Evolutionary conservation across 495 filamentous ascomycete species (phyloP).

Genomic region (Aspergillus ostianus): DNA sequence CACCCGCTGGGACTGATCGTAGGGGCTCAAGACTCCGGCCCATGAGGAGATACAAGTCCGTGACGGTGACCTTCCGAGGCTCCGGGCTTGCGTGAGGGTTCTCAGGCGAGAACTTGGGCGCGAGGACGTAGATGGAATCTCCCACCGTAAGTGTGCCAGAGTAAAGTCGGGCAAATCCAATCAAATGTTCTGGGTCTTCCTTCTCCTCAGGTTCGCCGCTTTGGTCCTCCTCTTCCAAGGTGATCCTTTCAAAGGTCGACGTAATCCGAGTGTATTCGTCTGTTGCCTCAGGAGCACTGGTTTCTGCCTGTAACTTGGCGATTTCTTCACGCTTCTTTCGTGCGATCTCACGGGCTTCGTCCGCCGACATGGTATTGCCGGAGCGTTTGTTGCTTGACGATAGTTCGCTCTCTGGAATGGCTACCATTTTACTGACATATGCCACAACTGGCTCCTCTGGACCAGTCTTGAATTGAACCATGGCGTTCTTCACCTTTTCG

Average conservation of each 20-base stretch:
- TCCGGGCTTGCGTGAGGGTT: constrained; percentile 72
- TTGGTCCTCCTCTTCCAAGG: constrained; percentile 45
- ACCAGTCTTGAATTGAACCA: constrained; percentile 71
- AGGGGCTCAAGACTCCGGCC: constrained; percentile 83
- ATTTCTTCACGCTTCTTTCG: constrained; percentile 88
- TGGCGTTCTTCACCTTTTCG: constrained; percentile 66
- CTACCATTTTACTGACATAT: constrained; percentile 98
- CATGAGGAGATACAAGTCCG: constrained; percentile 93
- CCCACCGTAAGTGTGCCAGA: constrained; percentile 88
- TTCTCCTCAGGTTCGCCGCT: constrained; percentile 45
- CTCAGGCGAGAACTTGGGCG: constrained; percentile 86
- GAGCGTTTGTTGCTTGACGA: constrained; percentile 68
- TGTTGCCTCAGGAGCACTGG: constrained; percentile 38
- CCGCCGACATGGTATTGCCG: constrained; percentile 68
- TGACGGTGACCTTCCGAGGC: constrained; percentile 80
- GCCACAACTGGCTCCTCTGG: constrained; percentile 78
- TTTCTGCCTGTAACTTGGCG: constrained; percentile 66
- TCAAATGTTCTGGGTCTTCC: constrained; percentile 77
- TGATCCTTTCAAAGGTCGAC: constrained; percentile 33
- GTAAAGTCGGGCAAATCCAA: constrained; percentile 92
- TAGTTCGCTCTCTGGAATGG: constrained; percentile 87
- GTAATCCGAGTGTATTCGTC: constrained; percentile 47
- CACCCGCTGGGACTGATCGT: constrained; percentile 82
- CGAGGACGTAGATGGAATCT: constrained; percentile 84
- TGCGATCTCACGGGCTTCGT: constrained; percentile 84